Percentiles rank a stretch among this genome's conserved stretches.
Conservation (phyloP, 2,329 filamentous ascomycete genomes). For the Coccinonectria pachysandricola region DNA sequence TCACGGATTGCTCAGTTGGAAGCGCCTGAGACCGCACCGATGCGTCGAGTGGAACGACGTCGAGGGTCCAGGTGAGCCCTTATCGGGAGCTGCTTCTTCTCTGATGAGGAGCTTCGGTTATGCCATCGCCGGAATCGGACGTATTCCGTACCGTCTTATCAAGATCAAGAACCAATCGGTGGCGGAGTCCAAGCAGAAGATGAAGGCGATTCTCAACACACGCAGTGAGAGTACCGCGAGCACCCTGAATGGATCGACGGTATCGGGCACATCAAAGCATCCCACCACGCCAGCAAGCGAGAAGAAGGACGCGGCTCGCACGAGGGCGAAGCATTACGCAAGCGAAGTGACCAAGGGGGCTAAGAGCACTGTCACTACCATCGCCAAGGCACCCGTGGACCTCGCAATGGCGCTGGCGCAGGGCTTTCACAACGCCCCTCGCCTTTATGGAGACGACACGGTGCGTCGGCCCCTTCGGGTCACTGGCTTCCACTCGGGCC, state of each 20-base stretch:
- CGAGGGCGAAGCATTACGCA: slow-evolving; percentile 29
- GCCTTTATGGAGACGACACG: slow-evolving; percentile 60
- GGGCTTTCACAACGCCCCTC: slow-evolving; percentile 61
- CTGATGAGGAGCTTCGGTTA: slow-evolving; percentile 48
- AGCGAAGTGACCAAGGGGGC: slow-evolving; percentile 43
- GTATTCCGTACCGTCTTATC: slow-evolving; percentile 49
- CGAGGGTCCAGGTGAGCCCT: slow-evolving; percentile 62
- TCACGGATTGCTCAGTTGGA: slow-evolving; percentile 50
- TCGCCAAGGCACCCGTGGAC: slow-evolving; percentile 49
- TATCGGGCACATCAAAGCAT: too few relatives aligned
- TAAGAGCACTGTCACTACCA: slow-evolving; percentile 37
- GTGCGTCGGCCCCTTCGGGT: slow-evolving; percentile 54
- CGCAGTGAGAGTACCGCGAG: slow-evolving; percentile 8
- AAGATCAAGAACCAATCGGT: slow-evolving; percentile 5
- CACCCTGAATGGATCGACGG: too few relatives aligned
- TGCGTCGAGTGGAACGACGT: slow-evolving; percentile 71
- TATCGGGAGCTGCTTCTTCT: slow-evolving; percentile 55
- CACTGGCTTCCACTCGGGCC: slow-evolving; percentile 54
- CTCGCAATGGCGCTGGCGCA: slow-evolving; percentile 52
- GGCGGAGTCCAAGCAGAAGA: slow-evolving; percentile 1
- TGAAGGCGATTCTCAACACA: slow-evolving; percentile 1
- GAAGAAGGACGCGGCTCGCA: too few relatives aligned
- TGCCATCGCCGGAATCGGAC: slow-evolving; percentile 50
- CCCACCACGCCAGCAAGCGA: too few relatives aligned
- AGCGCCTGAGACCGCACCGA: slow-evolving; percentile 50